These are phyloP conservation scores for Mortierella claussenii DNA, from an alignment of 192 early-diverging fungal species.

Conservation along the genomic window DNA sequence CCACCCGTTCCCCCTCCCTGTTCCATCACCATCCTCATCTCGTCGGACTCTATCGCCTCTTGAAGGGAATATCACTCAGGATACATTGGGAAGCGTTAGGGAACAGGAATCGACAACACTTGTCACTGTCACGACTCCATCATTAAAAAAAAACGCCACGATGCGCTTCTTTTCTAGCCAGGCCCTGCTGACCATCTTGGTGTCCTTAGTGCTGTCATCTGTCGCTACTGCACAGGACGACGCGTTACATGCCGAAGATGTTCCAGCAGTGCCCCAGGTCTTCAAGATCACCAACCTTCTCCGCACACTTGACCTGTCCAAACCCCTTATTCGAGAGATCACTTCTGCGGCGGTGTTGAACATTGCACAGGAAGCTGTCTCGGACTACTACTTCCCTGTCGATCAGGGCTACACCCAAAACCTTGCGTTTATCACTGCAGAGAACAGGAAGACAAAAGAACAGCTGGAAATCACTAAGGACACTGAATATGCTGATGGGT, in stretches of 20 bases:
- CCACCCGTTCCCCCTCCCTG: too few species aligned
- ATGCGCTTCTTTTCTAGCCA: slow-evolving; percentile 18
- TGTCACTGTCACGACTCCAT: too few species aligned
- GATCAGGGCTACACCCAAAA: slow-evolving; percentile 25
- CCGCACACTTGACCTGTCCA: slow-evolving; percentile 71
- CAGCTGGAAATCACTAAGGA: slow-evolving; percentile 34
- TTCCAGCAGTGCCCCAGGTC: slow-evolving; percentile 42
- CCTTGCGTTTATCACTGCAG: slow-evolving; percentile 56
- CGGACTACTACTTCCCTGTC: slow-evolving; percentile 62
- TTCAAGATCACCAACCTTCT: slow-evolving; percentile 68
- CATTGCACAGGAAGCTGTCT: slow-evolving; percentile 43
- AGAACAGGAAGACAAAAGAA: slow-evolving; percentile 56
- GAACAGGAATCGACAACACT: too few species aligned
- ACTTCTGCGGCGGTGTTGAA: slow-evolving; percentile 58
- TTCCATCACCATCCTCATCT: too few species aligned
- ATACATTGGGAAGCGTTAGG: too few species aligned
- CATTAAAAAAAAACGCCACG: neutral
- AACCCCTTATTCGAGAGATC: slow-evolving; percentile 59
- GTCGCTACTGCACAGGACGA: slow-evolving; percentile 4
- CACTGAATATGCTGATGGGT: slow-evolving; percentile 31
- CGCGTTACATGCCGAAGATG: slow-evolving; percentile 15
- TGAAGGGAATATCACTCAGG: too few species aligned
- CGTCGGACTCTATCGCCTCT: too few species aligned
- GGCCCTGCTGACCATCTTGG: slow-evolving; percentile 24
- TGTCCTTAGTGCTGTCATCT: slow-evolving; percentile 16